Percentiles rank a stretch among this genome's conserved stretches.
Conservation (phyloP, 495 filamentous ascomycete genomes). For the Podospora comata region DNA sequence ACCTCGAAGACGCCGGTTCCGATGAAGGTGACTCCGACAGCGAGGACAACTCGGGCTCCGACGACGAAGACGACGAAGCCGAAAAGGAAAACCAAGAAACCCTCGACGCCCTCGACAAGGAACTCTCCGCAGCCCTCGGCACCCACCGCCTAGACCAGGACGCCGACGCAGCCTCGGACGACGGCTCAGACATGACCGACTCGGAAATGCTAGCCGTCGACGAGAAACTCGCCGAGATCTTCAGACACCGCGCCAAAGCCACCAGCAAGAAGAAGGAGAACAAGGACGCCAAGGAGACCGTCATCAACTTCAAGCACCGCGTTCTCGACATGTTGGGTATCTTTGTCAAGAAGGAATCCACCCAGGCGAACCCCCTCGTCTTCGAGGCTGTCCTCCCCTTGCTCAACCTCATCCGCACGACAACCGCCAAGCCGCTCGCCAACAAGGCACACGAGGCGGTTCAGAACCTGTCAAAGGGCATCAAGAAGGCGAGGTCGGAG, state of each 20-base stretch:
- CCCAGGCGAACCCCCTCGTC: conserved; percentile 57
- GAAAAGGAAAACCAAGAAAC: conserved; percentile 48
- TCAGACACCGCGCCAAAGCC: conserved; percentile 62
- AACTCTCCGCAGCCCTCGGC: conserved; percentile 69
- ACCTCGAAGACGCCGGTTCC: conserved; percentile 41
- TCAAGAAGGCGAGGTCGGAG: conserved; percentile 52
- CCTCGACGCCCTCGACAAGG: conserved; percentile 67
- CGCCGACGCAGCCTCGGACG: conserved; percentile 50
- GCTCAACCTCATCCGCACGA: conserved; percentile 46
- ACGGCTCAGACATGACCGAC: conserved; percentile 80
- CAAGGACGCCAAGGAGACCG: conserved; percentile 81
- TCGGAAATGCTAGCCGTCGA: conserved; percentile 94
- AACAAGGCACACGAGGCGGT: conserved; percentile 69
- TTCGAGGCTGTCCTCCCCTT: conserved; percentile 66
- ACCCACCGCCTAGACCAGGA: conserved; percentile 57
- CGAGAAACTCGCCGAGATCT: conserved; percentile 73
- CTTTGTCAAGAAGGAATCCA: conserved; percentile 76
- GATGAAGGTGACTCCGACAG: conserved; percentile 44
- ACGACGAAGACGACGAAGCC: conserved; percentile 28
- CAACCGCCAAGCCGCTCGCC: conserved; percentile 66
- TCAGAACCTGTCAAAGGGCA: conserved; percentile 63
- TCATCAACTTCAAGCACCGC: conserved; percentile 92
- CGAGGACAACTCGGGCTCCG: conserved; percentile 33
- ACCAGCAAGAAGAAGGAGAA: conserved; percentile 70
- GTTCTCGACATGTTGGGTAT: conserved; percentile 84